These are phyloP conservation scores for Anisogramma anomala DNA, from an alignment of 2,329 filamentous ascomycete genomes.

Conservation along the genomic window DNA sequence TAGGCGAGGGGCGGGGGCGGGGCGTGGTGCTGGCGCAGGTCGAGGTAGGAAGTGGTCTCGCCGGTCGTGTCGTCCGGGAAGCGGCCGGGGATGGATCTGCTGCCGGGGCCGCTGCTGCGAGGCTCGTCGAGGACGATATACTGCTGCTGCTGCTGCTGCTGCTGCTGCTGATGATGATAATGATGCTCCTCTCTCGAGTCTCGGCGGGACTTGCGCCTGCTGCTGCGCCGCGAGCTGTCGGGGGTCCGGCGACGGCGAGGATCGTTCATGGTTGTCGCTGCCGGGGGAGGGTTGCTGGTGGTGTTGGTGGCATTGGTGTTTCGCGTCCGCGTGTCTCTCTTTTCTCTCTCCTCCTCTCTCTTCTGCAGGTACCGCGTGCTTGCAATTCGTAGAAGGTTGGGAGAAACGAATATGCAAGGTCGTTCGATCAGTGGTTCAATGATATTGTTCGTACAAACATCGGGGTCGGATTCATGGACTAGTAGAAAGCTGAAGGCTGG, in stretches of 20 bases:
- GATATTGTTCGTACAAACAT: too few relatives aligned
- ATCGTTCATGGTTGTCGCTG: conserved; percentile 40
- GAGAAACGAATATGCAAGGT: too few relatives aligned
- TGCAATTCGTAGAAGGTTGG: background rate
- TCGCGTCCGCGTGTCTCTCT: background rate
- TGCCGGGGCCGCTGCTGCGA: conserved; percentile 14
- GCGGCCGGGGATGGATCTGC: conserved; percentile 5
- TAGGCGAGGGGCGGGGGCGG: conserved; percentile 2
- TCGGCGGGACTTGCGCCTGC: conserved; percentile 33
- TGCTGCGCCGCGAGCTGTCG: conserved; percentile 37
- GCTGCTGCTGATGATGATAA: conserved; percentile 22
- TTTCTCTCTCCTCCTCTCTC: background rate
- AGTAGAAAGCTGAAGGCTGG: too few relatives aligned
- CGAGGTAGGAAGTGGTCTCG: conserved; percentile 2
- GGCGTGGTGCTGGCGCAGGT: background rate
- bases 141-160: conserved; percentile 19
- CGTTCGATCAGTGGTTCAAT: too few relatives aligned
- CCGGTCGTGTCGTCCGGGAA: background rate
- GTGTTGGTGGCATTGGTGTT: background rate
- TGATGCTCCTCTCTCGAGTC: conserved; percentile 28
- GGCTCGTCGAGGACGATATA: conserved; percentile 20
- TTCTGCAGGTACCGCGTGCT: background rate
- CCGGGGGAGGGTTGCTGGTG: background rate
- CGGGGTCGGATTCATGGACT: too few relatives aligned
- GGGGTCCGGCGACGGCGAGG: conserved; percentile 45